phyloP scores from a whole-genome alignment of 345 rosid species.

The Erysimum cheiranthoides region DNA sequence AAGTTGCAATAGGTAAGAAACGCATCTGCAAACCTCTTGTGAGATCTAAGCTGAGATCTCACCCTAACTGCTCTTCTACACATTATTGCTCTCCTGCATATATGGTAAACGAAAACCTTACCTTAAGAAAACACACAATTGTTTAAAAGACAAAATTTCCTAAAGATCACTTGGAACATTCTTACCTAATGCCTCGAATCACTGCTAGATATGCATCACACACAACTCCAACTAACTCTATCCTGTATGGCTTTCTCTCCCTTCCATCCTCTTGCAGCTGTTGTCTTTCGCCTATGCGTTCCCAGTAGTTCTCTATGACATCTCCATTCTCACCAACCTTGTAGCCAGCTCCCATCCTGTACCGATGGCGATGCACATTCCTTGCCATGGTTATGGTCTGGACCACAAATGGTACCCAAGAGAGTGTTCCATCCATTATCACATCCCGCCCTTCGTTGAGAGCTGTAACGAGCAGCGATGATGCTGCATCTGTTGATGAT shows the following conservation, averaged over 20 bases:
- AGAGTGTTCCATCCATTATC: slow-evolving; percentile 96
- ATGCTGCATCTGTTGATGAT: slow-evolving; percentile 97
- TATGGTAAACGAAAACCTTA: slow-evolving; percentile 14
- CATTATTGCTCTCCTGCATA: slow-evolving; percentile 89
- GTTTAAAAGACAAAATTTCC: neutral
- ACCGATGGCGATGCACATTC: slow-evolving; percentile 81
- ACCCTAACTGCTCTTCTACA: slow-evolving; percentile 93
- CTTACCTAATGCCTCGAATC: slow-evolving; percentile 86
- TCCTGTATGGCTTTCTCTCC: slow-evolving; percentile 83
- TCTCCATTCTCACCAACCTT: slow-evolving; percentile 68
- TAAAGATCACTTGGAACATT: slow-evolving; percentile 10
- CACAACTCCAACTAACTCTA: slow-evolving; percentile 94
- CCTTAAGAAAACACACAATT: neutral
- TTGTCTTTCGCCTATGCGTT: slow-evolving; percentile 64
- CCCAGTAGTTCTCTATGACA: slow-evolving; percentile 88
- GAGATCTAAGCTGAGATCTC: slow-evolving; percentile 82
- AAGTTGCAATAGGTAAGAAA: slow-evolving; percentile 79
- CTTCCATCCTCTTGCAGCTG: slow-evolving; percentile 56
- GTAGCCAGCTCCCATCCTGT: slow-evolving; percentile 93
- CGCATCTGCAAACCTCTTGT: slow-evolving; percentile 90
- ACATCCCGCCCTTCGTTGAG: slow-evolving; percentile 94
- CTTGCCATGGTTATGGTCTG: slow-evolving; percentile 96
- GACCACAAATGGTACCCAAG: slow-evolving; percentile 94
- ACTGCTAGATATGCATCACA: slow-evolving; percentile 97
- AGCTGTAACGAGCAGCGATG: slow-evolving; percentile 93